phyloP scores from a whole-genome alignment of 306 rosid species.

The Malus fusca region DNA sequence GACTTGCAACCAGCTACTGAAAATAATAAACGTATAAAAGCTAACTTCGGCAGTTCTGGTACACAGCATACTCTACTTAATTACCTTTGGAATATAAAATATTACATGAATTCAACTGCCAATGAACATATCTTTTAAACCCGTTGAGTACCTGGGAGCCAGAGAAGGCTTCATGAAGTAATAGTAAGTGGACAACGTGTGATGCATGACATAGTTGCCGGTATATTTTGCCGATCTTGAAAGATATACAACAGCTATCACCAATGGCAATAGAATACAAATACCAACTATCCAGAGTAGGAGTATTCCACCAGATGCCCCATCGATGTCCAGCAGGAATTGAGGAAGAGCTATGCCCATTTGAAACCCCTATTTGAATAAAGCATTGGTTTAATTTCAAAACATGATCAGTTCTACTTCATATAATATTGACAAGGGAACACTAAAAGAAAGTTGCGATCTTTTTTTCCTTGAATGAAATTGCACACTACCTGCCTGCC shows the following conservation, averaged over 20 bases:
- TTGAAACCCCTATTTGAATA: conserved; percentile 75
- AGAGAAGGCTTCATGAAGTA: conserved; percentile 90
- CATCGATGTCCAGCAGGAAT: conserved; percentile 71
- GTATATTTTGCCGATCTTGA: conserved; percentile 93
- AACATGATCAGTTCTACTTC: background rate
- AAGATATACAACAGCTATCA: conserved; percentile 87
- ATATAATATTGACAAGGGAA: conserved; percentile 2
- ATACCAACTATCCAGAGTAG: conserved; percentile 94
- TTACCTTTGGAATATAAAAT: background rate
- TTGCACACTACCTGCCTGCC: conserved; percentile 72
- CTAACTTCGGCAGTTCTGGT: background rate
- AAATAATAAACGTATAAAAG: background rate
- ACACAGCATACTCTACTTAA: background rate
- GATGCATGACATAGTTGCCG: conserved; percentile 97
- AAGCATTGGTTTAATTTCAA: conserved; percentile 20
- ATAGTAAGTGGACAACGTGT: conserved; percentile 77
- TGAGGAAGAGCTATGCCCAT: conserved; percentile 99
- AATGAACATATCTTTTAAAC: background rate
- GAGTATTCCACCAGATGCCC: conserved; percentile 95
- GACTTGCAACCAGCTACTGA: background rate
- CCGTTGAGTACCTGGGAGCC: conserved; percentile 70
- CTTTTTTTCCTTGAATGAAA: background rate
- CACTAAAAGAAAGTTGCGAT: background rate
- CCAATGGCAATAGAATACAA: conserved; percentile 94
- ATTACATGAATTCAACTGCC: background rate